Evolutionary conservation across 2,329 filamentous ascomycete species (phyloP), one percentile per base, ranked within the genome.

Genomic region (Xylariales sp.): DNA sequence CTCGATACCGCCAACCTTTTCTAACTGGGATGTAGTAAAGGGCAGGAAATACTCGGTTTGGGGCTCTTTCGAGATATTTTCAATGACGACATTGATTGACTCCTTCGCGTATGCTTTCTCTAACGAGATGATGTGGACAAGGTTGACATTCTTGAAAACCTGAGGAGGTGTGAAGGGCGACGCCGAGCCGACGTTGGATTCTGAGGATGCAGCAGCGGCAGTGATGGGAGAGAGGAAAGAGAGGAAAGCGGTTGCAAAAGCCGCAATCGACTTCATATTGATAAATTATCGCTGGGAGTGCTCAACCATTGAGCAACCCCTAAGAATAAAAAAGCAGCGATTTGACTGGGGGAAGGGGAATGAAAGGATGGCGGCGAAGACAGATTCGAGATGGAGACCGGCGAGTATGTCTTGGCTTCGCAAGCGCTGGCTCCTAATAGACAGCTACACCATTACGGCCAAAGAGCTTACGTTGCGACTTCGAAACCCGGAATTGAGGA

Each of bases 91-190:
- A 66, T 97, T 96, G 72, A 96, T 80, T 12, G 83, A 85, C 65
- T 97, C 91, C 58, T 89, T 83, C 39, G 83, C 81, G 56, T 93
- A 97, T 50, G 81, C 86, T 73, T 96, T 97, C 66, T 97, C 91
- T 41, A 96, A 67, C 50, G 95, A 95, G 57, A 94, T 83, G 47
- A 85, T 83, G 54, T 93, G 86, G 36, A 97, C 85, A 20, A 97
- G 66, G 61, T 98, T 97, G 63, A 76, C 76, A 65, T 98, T 96
- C 69, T 90, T 88, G 71, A 95, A 98, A 50, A 90, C 86, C 60
- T 88, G 86, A 12, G 90, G 85, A 38, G 91, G 89, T 63, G 78
- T 84, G 70, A 96, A 95, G 44, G 74, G 72, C 50, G 76, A 63
- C 29, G 81, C 78, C 44, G 80, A 69, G 39, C 70, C 72, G 53